phyloP scores from a whole-genome alignment of 441 rosid genomes.

The Gossypium davidsonii region DNA sequence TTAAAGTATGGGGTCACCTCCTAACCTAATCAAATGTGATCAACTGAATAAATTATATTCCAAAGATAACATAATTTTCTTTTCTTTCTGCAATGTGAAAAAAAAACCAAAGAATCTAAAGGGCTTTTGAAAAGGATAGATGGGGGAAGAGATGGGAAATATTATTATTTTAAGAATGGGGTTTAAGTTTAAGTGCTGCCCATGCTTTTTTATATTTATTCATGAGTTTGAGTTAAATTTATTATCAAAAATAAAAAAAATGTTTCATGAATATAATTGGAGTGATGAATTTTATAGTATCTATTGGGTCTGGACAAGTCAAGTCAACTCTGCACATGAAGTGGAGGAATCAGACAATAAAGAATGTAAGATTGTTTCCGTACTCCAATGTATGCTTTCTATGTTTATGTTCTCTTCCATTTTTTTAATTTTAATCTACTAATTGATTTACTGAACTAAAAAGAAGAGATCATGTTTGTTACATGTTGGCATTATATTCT shows the following conservation, averaged over 20 bases:
- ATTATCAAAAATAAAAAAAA: not conserved
- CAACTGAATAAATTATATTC: not conserved
- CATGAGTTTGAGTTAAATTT: not conserved
- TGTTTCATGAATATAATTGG: not conserved
- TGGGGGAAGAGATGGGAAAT: not conserved
- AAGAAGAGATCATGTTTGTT: not conserved
- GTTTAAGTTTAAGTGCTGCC: not conserved
- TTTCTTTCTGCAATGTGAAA: not conserved
- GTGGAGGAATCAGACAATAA: conserved; percentile 20
- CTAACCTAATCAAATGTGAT: too few relatives aligned
- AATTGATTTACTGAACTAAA: not conserved
- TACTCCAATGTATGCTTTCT: not conserved
- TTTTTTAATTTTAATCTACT: not conserved
- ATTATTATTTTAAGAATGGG: not conserved
- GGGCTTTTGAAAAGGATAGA: not conserved
- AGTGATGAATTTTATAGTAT: not conserved
- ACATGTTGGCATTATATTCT: not conserved
- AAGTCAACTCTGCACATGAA: conserved; percentile 13
- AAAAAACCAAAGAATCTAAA: not conserved
- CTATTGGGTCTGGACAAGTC: not conserved
- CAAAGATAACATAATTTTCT: not conserved
- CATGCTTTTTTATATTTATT: not conserved
- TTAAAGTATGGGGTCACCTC: too few relatives aligned
- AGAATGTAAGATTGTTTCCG: conserved; percentile 12
- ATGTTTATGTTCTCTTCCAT: not conserved